Conservation (phyloP, 805 yeast species). For the Wickerhamomyces xylosicus region DNA sequence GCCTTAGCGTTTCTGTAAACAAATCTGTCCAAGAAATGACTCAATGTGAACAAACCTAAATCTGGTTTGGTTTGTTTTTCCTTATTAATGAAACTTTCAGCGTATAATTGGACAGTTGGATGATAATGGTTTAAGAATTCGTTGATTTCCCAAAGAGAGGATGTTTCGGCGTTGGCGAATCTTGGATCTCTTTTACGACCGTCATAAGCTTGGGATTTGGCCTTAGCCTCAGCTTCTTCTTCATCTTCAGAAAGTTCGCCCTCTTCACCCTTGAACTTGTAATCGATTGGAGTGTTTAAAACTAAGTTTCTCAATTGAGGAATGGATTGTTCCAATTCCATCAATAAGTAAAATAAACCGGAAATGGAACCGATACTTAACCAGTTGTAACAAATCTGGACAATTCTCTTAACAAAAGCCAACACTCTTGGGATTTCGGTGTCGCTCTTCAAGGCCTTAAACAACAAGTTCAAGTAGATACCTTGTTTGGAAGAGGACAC, state of each 20-base stretch:
- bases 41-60: conserved; percentile 74
- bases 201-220: conserved; percentile 40
- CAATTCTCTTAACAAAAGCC: conserved; percentile 85
- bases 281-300: conserved; percentile 40
- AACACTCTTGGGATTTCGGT: conserved; percentile 48
- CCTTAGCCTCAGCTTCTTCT: conserved; percentile 20
- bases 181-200: conserved; percentile 88
- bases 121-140: conserved; percentile 77
- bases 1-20: conserved; percentile 89
- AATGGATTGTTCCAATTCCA: conserved; percentile 50
- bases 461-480: conserved; percentile 77
- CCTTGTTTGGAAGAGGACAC: conserved; percentile 87
- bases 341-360: conserved; percentile 69
- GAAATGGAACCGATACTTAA: conserved; percentile 77
- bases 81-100: conserved; percentile 45
- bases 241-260: conserved; percentile 35
- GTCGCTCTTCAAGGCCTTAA: conserved; percentile 74
- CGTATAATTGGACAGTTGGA: conserved; percentile 82
- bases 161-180: conserved; percentile 71
- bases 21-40: conserved; percentile 90
- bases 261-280: conserved; percentile 36
- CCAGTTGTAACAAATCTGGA: conserved; percentile 83
- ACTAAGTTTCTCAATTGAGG: conserved; percentile 64
- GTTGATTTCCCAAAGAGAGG: conserved; percentile 81
- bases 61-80: conserved; percentile 63